Percentiles rank a stretch among this genome's conserved stretches.
Conservation (phyloP, 495 filamentous ascomycete species). For the Aspergillus taichungensis region DNA sequence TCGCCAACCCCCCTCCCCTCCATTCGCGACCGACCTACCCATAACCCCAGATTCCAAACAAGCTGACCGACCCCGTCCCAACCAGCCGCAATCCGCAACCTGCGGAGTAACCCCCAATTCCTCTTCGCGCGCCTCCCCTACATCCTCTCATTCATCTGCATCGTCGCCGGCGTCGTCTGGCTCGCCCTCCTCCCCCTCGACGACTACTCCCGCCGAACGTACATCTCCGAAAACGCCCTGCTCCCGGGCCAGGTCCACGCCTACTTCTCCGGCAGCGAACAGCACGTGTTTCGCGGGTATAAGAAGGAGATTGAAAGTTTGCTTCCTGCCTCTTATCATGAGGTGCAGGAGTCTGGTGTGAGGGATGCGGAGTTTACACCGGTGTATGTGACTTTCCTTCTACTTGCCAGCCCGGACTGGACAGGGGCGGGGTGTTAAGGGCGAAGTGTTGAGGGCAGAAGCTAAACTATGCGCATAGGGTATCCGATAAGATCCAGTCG, state of each 20-base stretch:
- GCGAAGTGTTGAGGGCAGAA: too few relatives aligned
- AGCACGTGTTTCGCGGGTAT: constrained; percentile 90
- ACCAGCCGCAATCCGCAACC: constrained; percentile 33
- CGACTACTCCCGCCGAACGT: constrained; percentile 84
- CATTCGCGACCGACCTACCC: neutral
- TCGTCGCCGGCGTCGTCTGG: constrained; percentile 84
- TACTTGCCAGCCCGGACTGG: too few relatives aligned
- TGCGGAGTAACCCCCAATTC: constrained; percentile 35
- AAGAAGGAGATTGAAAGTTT: constrained; percentile 65
- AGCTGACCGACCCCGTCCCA: constrained; percentile 14
- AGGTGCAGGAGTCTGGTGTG: constrained; percentile 6
- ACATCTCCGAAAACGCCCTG: constrained; percentile 96
- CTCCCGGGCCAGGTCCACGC: constrained; percentile 95
- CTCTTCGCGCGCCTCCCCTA: constrained; percentile 34
- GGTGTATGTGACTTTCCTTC: too few relatives aligned
- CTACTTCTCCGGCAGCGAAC: constrained; percentile 92
- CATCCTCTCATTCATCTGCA: constrained; percentile 69
- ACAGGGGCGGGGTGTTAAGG: too few relatives aligned
- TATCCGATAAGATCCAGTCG: constrained; percentile 59
- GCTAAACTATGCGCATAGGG: constrained; percentile 24
- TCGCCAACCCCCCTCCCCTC: neutral
- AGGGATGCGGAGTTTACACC: constrained; percentile 32
- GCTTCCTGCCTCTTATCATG: constrained; percentile 12
- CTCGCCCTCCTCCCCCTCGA: constrained; percentile 87
- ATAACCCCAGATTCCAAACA: constrained; percentile 4